Evolutionary conservation across 805 yeast species (phyloP), one percentile per base, ranked within the genome.

Genomic region (Lipomyces chichibuensis): DNA sequence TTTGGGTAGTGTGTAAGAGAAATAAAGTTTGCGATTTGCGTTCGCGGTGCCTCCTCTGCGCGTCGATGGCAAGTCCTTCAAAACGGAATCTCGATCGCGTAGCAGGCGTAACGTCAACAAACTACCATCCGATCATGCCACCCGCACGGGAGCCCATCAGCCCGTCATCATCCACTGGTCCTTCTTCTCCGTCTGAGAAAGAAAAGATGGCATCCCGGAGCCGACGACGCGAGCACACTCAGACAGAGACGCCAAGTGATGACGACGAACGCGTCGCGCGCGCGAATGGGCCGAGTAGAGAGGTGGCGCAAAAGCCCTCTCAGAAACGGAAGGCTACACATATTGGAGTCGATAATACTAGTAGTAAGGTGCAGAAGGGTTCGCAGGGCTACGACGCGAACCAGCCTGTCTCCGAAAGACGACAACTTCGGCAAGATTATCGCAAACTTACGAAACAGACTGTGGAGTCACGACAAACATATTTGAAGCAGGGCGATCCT

Each of bases 371-470:
- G 29, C 29, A 29, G 35, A 17, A 39, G 23, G 13, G 33, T 20
- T 32, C 17, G 17, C 20, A 13, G 43, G 29, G 29, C 20, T 67
- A 62, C 58, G 63, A 67, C 46, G 69, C 71, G 8, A 49, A 32
- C 25, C 71, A 67, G 37, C 35, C 65, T 9, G 56, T 60, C 35
- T 56, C 49, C 6, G 63, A 65, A 43, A 62, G 69, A 27, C 66
- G 71, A 37, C 61, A 62, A 32, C 35, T 67, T 14, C 57, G 71
- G 17, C 27, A 59, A 13, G 54, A 62, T 23, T 67, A 67, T 32
- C 66, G 71, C 27, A 52, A 59, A 7, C 58, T 67, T 13, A 62
- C 65, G 27, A 51, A 59, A 32, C 23, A 39, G 13, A 64, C 71
- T n/a, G 33, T 65, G 20, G 69, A 67, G 52, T 39, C 60, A 7